Conservation (phyloP, 352 stramenopile species). For the Thalassiosira sp. region DNA sequence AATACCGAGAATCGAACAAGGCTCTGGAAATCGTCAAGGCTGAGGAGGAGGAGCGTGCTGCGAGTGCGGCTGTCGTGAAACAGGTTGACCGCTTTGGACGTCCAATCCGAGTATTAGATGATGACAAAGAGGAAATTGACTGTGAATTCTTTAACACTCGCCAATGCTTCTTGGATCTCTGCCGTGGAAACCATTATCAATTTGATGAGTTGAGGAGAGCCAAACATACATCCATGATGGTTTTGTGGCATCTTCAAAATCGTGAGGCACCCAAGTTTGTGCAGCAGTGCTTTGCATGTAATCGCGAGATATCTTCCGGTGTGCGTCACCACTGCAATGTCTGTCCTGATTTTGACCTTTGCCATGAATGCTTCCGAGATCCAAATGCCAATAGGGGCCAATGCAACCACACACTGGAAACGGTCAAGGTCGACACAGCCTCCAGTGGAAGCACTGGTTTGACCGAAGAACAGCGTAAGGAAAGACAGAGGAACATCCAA, state of each 20-base stretch:
- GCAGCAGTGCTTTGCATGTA: slow-evolving; percentile 94
- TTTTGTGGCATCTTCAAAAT: slow-evolving; percentile 98
- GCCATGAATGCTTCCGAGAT: slow-evolving; percentile 90
- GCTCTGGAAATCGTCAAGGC: slow-evolving; percentile 2
- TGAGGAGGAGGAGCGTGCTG: slow-evolving; percentile 11
- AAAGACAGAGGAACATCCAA: slow-evolving; percentile 93
- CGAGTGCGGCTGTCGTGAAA: slow-evolving; percentile 25
- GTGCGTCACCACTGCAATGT: slow-evolving; percentile 93
- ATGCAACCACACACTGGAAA: slow-evolving; percentile 88
- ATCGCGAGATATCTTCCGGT: slow-evolving; percentile 91
- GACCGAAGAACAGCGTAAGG: slow-evolving; percentile 88
- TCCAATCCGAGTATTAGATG: slow-evolving; percentile 78
- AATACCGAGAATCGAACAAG: slow-evolving; percentile 52
- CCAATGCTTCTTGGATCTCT: slow-evolving; percentile 97
- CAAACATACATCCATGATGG: slow-evolving; percentile 99
- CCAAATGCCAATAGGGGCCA: slow-evolving; percentile 86
- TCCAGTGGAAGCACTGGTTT: slow-evolving; percentile 52
- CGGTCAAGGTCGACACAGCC: slow-evolving; percentile 84
- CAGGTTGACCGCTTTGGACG: slow-evolving; percentile 54
- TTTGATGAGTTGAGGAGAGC: slow-evolving; percentile 97
- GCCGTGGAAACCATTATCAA: slow-evolving; percentile 97
- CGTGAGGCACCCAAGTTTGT: slow-evolving; percentile 96
- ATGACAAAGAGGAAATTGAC: slow-evolving; percentile 91
- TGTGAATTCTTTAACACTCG: slow-evolving; percentile 97
- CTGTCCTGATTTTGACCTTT: slow-evolving; percentile 93